Evolutionary conservation across 176 grass and related monocot genomes (phyloP).

Genomic region (Carex pumila): DNA sequence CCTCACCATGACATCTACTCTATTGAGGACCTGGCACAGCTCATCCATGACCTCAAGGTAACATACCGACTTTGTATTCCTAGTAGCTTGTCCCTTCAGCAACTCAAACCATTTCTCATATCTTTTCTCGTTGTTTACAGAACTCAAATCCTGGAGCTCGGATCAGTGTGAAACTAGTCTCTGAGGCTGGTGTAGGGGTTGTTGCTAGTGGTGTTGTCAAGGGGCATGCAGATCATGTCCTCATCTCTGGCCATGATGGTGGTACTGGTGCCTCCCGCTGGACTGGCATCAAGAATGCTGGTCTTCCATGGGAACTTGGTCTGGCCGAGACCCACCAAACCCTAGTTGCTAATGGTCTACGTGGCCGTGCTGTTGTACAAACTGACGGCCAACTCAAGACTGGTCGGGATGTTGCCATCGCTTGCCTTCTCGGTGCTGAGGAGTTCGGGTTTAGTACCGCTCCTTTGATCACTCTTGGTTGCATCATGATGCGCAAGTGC

Average conservation of each 20-base stretch:
- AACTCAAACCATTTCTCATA: constrained; percentile 7
- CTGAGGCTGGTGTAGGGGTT: constrained; percentile 91
- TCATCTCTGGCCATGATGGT: constrained; percentile 96
- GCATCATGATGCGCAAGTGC: constrained; percentile 99
- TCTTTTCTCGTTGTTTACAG: constrained; percentile 38
- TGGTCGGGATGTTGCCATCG: constrained; percentile 93
- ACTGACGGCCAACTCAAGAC: constrained; percentile 99
- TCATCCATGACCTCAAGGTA: constrained; percentile 99
- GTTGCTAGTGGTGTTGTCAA: constrained; percentile 97
- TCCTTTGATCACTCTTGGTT: constrained; percentile 93
- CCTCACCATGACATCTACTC: constrained; percentile 99
- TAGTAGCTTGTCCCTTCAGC: no score
- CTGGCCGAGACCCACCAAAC: constrained; percentile 98
- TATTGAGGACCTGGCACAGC: constrained; percentile 94
- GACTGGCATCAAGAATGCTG: constrained; percentile 99
- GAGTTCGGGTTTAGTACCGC: constrained; percentile 99
- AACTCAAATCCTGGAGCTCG: constrained; percentile 83
- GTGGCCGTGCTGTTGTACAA: constrained; percentile 87
- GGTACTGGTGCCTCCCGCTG: constrained; percentile 96
- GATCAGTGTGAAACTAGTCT: constrained; percentile 94
- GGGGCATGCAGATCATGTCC: constrained; percentile 91
- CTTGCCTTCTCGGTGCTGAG: constrained; percentile 91
- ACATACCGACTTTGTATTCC: background rate
- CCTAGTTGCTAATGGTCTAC: constrained; percentile 83
- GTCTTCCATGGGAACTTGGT: constrained; percentile 98